A percentile compares a stretch with the other conserved stretches of the same genome.
phyloP scores from a whole-genome alignment of 1,284 basidiomycete species.

The Gymnopus androsaceus region DNA sequence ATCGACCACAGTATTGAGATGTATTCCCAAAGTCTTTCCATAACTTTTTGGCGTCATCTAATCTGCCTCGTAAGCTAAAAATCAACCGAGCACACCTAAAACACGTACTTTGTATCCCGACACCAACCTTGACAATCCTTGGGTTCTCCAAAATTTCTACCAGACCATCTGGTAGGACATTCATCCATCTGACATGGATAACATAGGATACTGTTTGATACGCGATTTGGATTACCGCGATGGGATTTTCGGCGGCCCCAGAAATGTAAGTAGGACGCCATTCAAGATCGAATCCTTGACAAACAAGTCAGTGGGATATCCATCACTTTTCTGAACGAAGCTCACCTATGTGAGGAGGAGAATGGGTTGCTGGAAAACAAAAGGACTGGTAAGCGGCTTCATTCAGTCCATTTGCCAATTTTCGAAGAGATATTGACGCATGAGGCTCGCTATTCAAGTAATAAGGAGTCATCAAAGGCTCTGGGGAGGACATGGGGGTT shows the following conservation, averaged over 20 bases:
- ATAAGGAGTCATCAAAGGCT: neutral
- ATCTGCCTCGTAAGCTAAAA: neutral
- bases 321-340: no score
- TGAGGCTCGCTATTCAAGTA: neutral
- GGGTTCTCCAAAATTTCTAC: constrained; percentile 50
- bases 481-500: neutral
- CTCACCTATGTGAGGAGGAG: constrained; percentile 48
- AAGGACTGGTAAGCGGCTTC: neutral
- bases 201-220: constrained; percentile 54
- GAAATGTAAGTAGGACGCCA: constrained; percentile 65
- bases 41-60: constrained; percentile 69
- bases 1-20: constrained; percentile 62
- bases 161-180: constrained; percentile 31
- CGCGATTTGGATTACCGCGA: constrained; percentile 72
- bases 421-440: neutral
- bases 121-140: constrained; percentile 27
- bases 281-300: constrained; percentile 78
- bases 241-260: constrained; percentile 57
- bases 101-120: constrained; percentile 21
- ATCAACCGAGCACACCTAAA: neutral
- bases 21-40: constrained; percentile 53
- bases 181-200: constrained; percentile 65
- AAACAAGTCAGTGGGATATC: no score
- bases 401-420: neutral
- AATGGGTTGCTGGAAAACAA: constrained; percentile 17